Conservation (phyloP, 2,329 filamentous ascomycete species). For the Fusarium duplospermum region DNA sequence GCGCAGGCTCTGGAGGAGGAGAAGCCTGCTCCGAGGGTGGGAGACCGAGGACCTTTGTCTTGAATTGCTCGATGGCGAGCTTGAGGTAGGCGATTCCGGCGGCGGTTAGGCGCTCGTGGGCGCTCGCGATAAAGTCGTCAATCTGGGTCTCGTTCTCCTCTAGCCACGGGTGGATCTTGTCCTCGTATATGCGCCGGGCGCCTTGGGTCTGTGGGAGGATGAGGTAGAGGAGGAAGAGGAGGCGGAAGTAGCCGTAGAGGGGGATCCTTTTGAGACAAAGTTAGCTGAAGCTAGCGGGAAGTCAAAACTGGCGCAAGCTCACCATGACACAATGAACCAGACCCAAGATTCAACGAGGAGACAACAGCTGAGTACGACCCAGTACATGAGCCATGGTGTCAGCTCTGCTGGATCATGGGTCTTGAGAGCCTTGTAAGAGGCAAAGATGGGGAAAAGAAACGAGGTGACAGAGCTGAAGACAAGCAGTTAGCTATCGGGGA, state of each 20-base stretch:
- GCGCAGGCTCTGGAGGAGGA: slow-evolving; percentile 55
- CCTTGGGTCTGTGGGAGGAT: slow-evolving; percentile 98
- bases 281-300: neutral
- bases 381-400: slow-evolving; percentile 99
- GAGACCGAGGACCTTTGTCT: slow-evolving; percentile 82
- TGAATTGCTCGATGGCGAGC: slow-evolving; percentile 75
- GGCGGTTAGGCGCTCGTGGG: slow-evolving; percentile 81
- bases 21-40: slow-evolving; percentile 63
- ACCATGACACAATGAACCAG: slow-evolving; percentile 86
- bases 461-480: slow-evolving; percentile 79
- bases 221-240: slow-evolving; percentile 90
- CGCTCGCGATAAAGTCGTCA: slow-evolving; percentile 86
- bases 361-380: slow-evolving; percentile 88
- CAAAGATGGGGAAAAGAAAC: slow-evolving; percentile 94
- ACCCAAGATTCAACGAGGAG: slow-evolving; percentile 88
- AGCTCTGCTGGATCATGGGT: slow-evolving; percentile 89
- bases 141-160: slow-evolving; percentile 88
- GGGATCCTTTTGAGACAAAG: slow-evolving; percentile 72
- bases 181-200: slow-evolving; percentile 85
- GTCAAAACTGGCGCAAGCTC: neutral
- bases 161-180: slow-evolving; percentile 89
- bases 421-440: slow-evolving; percentile 97
- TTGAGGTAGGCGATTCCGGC: slow-evolving; percentile 83
- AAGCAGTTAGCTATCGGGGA: slow-evolving; percentile 20
- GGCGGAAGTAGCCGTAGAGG: slow-evolving; percentile 92